Evolutionary conservation across 495 filamentous ascomycete genomes (phyloP).

Genomic region (Trichoderma reesei): DNA sequence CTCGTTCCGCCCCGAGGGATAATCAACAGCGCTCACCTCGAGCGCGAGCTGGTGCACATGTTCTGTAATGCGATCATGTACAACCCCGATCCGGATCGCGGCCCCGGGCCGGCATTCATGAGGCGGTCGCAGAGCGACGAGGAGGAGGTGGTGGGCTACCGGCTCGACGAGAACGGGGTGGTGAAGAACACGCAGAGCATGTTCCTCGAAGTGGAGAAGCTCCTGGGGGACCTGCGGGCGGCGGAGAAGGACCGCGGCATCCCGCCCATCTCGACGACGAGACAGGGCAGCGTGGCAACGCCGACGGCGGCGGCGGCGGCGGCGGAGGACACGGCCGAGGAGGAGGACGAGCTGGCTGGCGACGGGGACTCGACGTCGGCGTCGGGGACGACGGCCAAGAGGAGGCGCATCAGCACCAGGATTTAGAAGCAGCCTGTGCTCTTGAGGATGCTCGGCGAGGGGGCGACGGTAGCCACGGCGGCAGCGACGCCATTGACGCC

Average conservation of each 20-base stretch:
- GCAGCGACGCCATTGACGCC: no score
- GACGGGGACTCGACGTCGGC: constrained; percentile 5
- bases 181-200: constrained; percentile 75
- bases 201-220: constrained; percentile 65
- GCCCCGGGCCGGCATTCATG: constrained; percentile 53
- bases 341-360: constrained; percentile 13
- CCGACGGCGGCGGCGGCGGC: no score
- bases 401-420: constrained; percentile 11
- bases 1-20: constrained; percentile 81
- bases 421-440: constrained; percentile 7
- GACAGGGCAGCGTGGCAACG: constrained; percentile 10
- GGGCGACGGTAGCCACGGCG: no score
- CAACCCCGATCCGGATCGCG: constrained; percentile 65
- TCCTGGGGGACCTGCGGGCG: constrained; percentile 39
- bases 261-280: constrained; percentile 4
- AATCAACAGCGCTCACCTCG: constrained; percentile 87
- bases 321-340: constrained; percentile 10
- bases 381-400: not conserved
- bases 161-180: constrained; percentile 65
- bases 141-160: constrained; percentile 37
- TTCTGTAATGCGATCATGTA: constrained; percentile 98
- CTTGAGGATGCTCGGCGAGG: not conserved
- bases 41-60: constrained; percentile 94
- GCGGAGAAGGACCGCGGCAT: constrained; percentile 22
- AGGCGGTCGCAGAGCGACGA: constrained; percentile 20